Evolutionary conservation across 768 basidiomycete genomes (phyloP).

Genomic region (Mycena polygramma): DNA sequence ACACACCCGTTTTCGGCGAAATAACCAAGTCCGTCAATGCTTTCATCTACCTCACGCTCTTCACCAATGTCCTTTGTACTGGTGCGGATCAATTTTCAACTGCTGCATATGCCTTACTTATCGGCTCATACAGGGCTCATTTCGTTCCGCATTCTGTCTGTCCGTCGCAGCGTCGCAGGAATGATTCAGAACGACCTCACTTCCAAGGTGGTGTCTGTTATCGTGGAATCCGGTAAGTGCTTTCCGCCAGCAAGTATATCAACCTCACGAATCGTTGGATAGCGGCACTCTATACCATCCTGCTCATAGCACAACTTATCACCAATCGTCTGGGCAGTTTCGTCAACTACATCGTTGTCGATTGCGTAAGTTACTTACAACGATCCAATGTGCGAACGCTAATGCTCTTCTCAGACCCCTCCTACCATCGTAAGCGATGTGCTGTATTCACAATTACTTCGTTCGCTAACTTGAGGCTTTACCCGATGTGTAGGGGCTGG

Average conservation of each 20-base stretch:
- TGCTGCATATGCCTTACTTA: too few species aligned
- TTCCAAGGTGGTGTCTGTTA: background rate
- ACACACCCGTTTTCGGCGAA: background rate
- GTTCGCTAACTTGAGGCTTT: background rate
- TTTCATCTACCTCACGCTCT: conserved; percentile 6
- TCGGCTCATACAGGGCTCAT: too few species aligned
- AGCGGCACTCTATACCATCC: background rate
- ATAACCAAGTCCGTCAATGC: background rate
- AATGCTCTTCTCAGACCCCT: background rate
- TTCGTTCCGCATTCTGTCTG: conserved; percentile 2
- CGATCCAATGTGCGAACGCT: background rate
- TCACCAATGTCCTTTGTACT: conserved; percentile 3
- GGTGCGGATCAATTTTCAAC: too few species aligned
- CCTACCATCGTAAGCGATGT: background rate
- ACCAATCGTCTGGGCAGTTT: conserved; percentile 2
- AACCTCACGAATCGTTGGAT: background rate
- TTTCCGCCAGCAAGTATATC: background rate
- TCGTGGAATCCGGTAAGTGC: conserved; percentile 2
- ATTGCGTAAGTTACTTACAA: background rate
- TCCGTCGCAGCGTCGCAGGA: background rate
- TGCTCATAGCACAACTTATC: conserved; percentile 4
- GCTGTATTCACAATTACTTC: too few species aligned
- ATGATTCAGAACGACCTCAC: background rate
- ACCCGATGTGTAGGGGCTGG: background rate
- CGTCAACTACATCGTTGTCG: background rate